Conservation (phyloP, 805 yeast species). For the Yarrowia sp. region DNA sequence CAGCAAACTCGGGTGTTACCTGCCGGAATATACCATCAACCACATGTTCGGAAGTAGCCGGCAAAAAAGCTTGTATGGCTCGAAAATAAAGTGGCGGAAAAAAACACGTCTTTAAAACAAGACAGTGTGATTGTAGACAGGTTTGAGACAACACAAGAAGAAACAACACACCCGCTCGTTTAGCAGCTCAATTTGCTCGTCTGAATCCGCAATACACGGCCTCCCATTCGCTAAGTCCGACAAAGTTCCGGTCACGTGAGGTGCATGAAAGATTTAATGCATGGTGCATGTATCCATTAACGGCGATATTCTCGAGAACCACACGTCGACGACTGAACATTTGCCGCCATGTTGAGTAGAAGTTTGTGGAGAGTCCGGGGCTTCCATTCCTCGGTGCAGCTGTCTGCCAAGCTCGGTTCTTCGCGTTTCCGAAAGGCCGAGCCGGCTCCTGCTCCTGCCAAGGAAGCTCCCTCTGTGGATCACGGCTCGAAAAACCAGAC, state of each 20-base stretch:
- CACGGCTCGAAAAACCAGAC: background rate
- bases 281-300: background rate
- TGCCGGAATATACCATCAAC: too few relatives aligned
- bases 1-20: too few relatives aligned
- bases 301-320: background rate
- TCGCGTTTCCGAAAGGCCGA: constrained; percentile 8
- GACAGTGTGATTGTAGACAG: background rate
- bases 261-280: constrained; percentile 21
- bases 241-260: constrained; percentile 22
- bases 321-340: background rate
- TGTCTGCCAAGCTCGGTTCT: background rate
- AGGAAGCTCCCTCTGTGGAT: background rate
- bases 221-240: background rate
- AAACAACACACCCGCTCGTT: too few relatives aligned
- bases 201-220: too few relatives aligned
- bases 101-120: background rate
- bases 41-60: constrained; percentile 3
- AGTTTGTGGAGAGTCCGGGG: constrained; percentile 11
- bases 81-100: background rate
- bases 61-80: constrained; percentile 7
- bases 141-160: too few relatives aligned
- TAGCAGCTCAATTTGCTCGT: too few relatives aligned
- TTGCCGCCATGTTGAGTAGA: constrained; percentile 17
- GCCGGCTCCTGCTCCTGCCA: background rate
- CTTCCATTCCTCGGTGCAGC: constrained; percentile 9